Conservation (phyloP, 1,284 basidiomycete species). For the Sanghuangporus baumii region DNA sequence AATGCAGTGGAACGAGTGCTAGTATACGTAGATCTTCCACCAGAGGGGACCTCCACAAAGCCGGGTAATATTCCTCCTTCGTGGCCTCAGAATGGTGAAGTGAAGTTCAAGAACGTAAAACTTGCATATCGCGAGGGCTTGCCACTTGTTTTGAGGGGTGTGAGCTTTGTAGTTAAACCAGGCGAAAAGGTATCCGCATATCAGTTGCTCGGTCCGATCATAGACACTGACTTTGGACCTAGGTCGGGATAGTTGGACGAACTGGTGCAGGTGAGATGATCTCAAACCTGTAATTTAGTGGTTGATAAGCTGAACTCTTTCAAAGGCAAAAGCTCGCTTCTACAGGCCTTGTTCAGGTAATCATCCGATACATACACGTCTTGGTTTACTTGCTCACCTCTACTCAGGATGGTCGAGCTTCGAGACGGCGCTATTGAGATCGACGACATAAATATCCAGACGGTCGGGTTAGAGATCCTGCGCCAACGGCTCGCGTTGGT, state of each 20-base stretch:
- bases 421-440: constrained; percentile 60
- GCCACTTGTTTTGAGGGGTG: constrained; percentile 65
- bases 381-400: not conserved
- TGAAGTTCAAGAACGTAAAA: constrained; percentile 58
- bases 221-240: not conserved
- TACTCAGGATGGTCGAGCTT: constrained; percentile 60
- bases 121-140: constrained; percentile 68
- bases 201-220: not conserved
- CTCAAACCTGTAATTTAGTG: not conserved
- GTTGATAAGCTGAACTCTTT: constrained; percentile 2
- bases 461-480: constrained; percentile 52
- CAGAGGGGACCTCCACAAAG: constrained; percentile 40
- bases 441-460: constrained; percentile 59
- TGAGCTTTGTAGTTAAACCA: constrained; percentile 56
- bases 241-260: constrained; percentile 71
- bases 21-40: constrained; percentile 49
- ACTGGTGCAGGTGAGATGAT: constrained; percentile 53
- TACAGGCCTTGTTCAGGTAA: constrained; percentile 68
- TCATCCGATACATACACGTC: not conserved
- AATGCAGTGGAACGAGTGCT: constrained; percentile 66
- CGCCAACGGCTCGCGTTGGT: constrained; percentile 64
- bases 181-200: constrained; percentile 55
- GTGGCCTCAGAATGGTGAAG: constrained; percentile 64
- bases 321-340: constrained; percentile 68
- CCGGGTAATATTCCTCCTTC: constrained; percentile 47